These are phyloP conservation scores for Esteya vermicola DNA, from an alignment of 2,329 filamentous ascomycete genomes.

Conservation along the genomic window DNA sequence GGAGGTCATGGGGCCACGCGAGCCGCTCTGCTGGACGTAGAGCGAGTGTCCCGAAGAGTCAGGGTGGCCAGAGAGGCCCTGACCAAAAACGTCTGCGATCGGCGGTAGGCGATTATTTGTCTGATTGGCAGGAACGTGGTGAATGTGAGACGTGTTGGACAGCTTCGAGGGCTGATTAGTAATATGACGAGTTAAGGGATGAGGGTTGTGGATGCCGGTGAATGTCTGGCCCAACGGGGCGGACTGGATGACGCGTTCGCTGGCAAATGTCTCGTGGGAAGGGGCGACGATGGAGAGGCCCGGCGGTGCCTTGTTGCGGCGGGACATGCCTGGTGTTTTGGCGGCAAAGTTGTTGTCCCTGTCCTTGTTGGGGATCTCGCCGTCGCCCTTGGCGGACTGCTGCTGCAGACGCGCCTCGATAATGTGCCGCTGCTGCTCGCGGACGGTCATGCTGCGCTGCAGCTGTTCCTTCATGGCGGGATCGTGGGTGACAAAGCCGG, in stretches of 20 bases:
- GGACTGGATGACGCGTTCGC: conserved; percentile 92
- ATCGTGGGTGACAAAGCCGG: conserved; percentile 90
- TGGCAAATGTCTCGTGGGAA: conserved; percentile 79
- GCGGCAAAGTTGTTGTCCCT: conserved; percentile 37
- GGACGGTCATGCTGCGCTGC: conserved; percentile 82
- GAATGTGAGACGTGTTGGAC: conserved; percentile 75
- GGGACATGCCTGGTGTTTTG: conserved; percentile 61
- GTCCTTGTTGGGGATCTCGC: conserved; percentile 41
- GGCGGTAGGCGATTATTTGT: conserved; percentile 86
- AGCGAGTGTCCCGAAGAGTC: conserved; percentile 35
- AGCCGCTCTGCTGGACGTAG: conserved; percentile 49
- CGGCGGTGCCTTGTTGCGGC: conserved; percentile 68
- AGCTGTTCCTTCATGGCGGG: conserved; percentile 94
- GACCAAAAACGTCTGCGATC: conserved; percentile 87
- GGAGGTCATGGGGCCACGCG: conserved; percentile 58
- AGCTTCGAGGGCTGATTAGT: conserved; percentile 72
- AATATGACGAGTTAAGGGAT: conserved; percentile 62
- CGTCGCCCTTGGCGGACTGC: conserved; percentile 67
- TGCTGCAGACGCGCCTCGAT: conserved; percentile 87
- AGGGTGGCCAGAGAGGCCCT: conserved; percentile 52
- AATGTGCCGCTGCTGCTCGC: conserved; percentile 86
- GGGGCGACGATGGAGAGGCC: conserved; percentile 92
- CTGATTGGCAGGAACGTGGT: conserved; percentile 76
- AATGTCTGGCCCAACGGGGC: conserved; percentile 91
- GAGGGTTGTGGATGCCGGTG: conserved; percentile 71